Percentiles rank a stretch among this genome's conserved stretches.
Conservation (phyloP, 1,284 basidiomycete genomes). For the Trichosporon sp. region DNA sequence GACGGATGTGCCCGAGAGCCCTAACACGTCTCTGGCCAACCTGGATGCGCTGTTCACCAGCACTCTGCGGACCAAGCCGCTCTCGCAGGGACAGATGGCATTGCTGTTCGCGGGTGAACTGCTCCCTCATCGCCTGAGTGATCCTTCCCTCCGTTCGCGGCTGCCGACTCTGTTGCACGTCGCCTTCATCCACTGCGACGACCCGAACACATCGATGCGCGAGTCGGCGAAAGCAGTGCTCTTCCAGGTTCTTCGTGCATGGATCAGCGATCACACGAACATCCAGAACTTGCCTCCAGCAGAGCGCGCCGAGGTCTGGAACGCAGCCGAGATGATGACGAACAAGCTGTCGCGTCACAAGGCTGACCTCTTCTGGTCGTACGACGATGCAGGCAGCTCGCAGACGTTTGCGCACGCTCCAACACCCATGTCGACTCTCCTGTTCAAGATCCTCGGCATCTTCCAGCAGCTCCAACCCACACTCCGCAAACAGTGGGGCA, state of each 20-base stretch:
- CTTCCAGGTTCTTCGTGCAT: constrained; percentile 77
- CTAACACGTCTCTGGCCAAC: constrained; percentile 55
- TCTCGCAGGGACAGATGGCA: constrained; percentile 80
- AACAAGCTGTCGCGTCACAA: constrained; percentile 59
- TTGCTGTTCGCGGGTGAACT: constrained; percentile 83
- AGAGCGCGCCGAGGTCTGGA: constrained; percentile 40
- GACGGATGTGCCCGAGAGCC: constrained; percentile 72
- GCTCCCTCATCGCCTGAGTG: constrained; percentile 75
- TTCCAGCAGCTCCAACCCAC: constrained; percentile 70
- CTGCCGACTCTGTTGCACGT: constrained; percentile 78
- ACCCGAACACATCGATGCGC: constrained; percentile 70
- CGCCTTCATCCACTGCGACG: constrained; percentile 80
- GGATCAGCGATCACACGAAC: constrained; percentile 61
- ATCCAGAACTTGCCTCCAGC: constrained; percentile 31
- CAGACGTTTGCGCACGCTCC: constrained; percentile 51
- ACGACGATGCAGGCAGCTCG: constrained; percentile 62
- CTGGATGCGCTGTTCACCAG: constrained; percentile 52
- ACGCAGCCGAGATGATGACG: constrained; percentile 61
- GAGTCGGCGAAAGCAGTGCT: constrained; percentile 72
- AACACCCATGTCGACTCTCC: constrained; percentile 73
- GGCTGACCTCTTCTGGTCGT: constrained; percentile 67
- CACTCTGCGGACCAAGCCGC: constrained; percentile 52
- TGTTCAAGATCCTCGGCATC: constrained; percentile 68
- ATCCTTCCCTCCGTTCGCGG: constrained; percentile 63
- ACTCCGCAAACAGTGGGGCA: constrained; percentile 76